Evolutionary conservation across 1,139 yeast species (phyloP).

Genomic region (Tardiomyces blankii): DNA sequence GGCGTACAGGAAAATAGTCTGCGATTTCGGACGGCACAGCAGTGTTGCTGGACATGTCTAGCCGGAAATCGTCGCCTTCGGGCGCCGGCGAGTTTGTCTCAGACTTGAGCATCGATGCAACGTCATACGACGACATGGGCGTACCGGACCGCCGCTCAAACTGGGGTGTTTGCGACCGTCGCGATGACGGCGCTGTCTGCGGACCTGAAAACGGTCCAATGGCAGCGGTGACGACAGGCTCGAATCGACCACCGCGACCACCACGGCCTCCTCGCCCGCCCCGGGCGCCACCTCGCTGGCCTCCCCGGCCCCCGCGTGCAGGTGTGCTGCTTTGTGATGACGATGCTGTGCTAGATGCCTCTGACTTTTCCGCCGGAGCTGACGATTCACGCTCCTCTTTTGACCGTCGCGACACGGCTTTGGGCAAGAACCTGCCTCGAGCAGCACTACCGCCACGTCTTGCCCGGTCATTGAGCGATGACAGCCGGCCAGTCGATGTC

Average conservation of each 20-base stretch:
- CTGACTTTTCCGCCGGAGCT: background rate
- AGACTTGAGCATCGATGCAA: slow-evolving; percentile 8
- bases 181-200: background rate
- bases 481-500: background rate
- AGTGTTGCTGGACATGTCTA: slow-evolving; percentile 17
- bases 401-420: background rate
- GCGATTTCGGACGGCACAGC: slow-evolving; percentile 13
- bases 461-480: background rate
- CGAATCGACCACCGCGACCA: slow-evolving; percentile 23
- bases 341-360: background rate
- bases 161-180: slow-evolving; percentile 3
- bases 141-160: slow-evolving; percentile 3
- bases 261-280: slow-evolving; percentile 7
- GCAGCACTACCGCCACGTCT: background rate
- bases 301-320: background rate
- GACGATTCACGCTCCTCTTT: background rate
- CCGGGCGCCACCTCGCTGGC: slow-evolving; percentile 4
- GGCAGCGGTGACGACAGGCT: slow-evolving; percentile 20
- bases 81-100: slow-evolving; percentile 14
- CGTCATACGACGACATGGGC: slow-evolving; percentile 1
- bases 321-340: background rate
- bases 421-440: background rate
- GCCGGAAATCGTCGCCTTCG: slow-evolving; percentile 9
- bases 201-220: slow-evolving; percentile 26
- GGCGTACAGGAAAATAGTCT: slow-evolving; percentile 21